Conservation (phyloP, 2,329 filamentous ascomycete genomes). For the Rugonectria rugulosa region DNA sequence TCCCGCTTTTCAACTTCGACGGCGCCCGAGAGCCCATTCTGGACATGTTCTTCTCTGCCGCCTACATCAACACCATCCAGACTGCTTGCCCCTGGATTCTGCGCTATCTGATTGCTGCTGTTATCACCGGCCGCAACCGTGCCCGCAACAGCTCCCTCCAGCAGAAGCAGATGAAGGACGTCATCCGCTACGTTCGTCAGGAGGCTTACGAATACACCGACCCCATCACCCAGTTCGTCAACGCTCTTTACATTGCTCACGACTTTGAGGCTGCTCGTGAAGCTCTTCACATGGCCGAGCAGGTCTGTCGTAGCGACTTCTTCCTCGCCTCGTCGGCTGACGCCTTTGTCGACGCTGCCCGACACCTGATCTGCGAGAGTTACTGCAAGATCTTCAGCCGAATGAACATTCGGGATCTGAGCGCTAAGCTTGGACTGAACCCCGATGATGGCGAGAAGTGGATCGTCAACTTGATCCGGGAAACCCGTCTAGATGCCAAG, state of each 20-base stretch:
- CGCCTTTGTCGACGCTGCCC: slow-evolving; percentile 89
- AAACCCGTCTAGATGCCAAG: slow-evolving; percentile 97
- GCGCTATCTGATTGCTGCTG: slow-evolving; percentile 90
- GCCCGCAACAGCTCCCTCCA: slow-evolving; percentile 83
- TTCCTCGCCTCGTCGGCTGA: slow-evolving; percentile 89
- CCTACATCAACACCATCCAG: slow-evolving; percentile 99
- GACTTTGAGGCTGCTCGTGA: slow-evolving; percentile 93
- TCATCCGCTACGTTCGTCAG: slow-evolving; percentile 93
- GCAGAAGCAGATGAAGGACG: slow-evolving; percentile 98
- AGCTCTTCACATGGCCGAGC: slow-evolving; percentile 86
- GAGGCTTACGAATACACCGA: slow-evolving; percentile 98
- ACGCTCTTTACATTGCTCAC: slow-evolving; percentile 87
- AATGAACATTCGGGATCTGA: slow-evolving; percentile 98
- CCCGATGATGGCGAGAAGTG: slow-evolving; percentile 99
- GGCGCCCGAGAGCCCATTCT: slow-evolving; percentile 87
- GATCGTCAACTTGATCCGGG: slow-evolving; percentile 99
- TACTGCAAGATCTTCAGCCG: slow-evolving; percentile 99
- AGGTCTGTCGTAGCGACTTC: slow-evolving; percentile 92
- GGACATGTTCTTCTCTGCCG: slow-evolving; percentile 95
- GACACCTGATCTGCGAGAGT: slow-evolving; percentile 96
- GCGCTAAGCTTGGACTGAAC: slow-evolving; percentile 86
- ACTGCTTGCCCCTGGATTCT: slow-evolving; percentile 96
- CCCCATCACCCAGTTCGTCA: slow-evolving; percentile 94
- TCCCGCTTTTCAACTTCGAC: slow-evolving; percentile 99
- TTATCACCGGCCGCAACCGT: slow-evolving; percentile 90